These are phyloP conservation scores for Evernia prunastri DNA, from an alignment of 495 filamentous ascomycete species.

Conservation along the genomic window DNA sequence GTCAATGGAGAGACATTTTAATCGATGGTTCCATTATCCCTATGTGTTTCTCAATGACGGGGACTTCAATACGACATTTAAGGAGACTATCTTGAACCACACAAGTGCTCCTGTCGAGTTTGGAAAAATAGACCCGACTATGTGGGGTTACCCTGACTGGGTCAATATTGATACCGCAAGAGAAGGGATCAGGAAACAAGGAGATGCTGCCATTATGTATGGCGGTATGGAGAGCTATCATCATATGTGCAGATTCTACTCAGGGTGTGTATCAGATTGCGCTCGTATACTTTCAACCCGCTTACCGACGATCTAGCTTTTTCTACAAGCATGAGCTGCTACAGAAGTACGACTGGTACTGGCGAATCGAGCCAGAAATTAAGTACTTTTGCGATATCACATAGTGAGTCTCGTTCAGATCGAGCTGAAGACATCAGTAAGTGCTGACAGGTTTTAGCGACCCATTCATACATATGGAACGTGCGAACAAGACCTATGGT, in stretches of 20 bases:
- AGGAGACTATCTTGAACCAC: constrained; percentile 80
- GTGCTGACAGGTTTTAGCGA: constrained; percentile 54
- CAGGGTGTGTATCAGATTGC: constrained; percentile 55
- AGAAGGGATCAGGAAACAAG: constrained; percentile 92
- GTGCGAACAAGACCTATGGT: constrained; percentile 93
- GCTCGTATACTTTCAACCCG: not conserved
- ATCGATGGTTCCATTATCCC: constrained; percentile 97
- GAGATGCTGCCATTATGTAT: constrained; percentile 98
- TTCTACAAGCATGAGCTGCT: constrained; percentile 98
- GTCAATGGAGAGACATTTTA: constrained; percentile 98
- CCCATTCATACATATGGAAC: constrained; percentile 89
- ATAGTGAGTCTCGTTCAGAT: constrained; percentile 60
- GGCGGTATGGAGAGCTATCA: constrained; percentile 99
- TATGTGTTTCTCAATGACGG: constrained; percentile 99
- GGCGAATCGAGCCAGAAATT: constrained; percentile 98
- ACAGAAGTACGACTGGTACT: constrained; percentile 98
- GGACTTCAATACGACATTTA: constrained; percentile 92
- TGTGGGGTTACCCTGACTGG: constrained; percentile 99
- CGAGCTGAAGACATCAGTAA: not conserved
- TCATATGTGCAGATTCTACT: constrained; percentile 98
- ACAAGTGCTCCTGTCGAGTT: constrained; percentile 83
- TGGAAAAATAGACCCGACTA: constrained; percentile 80
- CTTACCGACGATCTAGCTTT: constrained; percentile 44
- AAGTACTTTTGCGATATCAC: constrained; percentile 99
- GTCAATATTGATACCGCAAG: constrained; percentile 86